These are phyloP conservation scores for Choiromyces venosus DNA, from an alignment of 495 filamentous ascomycete species.

Conservation along the genomic window DNA sequence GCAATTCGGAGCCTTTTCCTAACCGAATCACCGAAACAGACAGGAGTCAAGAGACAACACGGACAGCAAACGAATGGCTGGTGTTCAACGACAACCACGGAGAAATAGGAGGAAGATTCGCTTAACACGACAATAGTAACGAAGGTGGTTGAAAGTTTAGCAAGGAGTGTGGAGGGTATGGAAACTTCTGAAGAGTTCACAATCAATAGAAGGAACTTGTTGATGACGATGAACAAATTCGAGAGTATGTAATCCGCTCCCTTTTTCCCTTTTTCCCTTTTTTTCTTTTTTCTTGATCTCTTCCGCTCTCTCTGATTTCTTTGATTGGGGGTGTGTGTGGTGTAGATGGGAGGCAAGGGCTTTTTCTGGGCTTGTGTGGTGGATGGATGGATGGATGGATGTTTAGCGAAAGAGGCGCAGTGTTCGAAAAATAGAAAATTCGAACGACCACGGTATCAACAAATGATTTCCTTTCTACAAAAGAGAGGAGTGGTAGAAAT, in stretches of 20 bases:
- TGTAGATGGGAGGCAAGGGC: not conserved
- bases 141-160: conserved; percentile 8
- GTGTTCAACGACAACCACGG: conserved; percentile 19
- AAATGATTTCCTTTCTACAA: not conserved
- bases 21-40: conserved; percentile 31
- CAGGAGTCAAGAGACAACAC: conserved; percentile 25
- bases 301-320: not conserved
- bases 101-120: not conserved
- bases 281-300: not conserved
- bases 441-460: not conserved
- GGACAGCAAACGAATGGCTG: conserved; percentile 21
- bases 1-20: conserved; percentile 26
- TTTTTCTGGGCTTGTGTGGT: no score
- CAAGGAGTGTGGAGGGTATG: conserved; percentile 17
- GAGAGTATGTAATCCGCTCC: not conserved
- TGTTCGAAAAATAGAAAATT: not conserved
- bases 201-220: not conserved
- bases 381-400: no score
- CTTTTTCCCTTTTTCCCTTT: not conserved
- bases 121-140: conserved; percentile 24
- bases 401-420: not conserved
- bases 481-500: not conserved
- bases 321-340: not conserved
- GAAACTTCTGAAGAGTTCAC: conserved; percentile 6
- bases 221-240: conserved; percentile 9